A percentile compares a stretch with the other conserved stretches of the same genome.
phyloP scores from a whole-genome alignment of 2,329 filamentous ascomycete species.

The Aspergillus ustus region DNA sequence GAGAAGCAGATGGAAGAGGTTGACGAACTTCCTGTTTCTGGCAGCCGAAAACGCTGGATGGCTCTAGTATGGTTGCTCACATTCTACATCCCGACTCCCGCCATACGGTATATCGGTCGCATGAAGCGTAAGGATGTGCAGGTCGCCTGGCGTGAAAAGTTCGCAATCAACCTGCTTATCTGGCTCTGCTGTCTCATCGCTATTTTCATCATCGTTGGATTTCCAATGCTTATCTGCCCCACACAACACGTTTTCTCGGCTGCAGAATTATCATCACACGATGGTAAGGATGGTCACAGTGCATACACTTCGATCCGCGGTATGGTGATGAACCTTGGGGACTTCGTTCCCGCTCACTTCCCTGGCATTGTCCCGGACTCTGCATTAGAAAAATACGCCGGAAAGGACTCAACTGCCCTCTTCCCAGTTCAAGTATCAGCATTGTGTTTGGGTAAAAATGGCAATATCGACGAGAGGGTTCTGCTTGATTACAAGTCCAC shows the following conservation, averaged over 20 bases:
- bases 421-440: conserved; percentile 96
- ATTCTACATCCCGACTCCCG: conserved; percentile 83
- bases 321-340: conserved; percentile 79
- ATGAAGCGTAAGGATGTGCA: conserved; percentile 94
- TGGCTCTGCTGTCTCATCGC: conserved; percentile 81
- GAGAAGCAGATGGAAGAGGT: conserved; percentile 89
- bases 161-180: conserved; percentile 97
- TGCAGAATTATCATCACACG: conserved; percentile 71
- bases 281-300: conserved; percentile 69
- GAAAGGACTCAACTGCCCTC: conserved; percentile 80
- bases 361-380: conserved; percentile 67
- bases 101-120: conserved; percentile 74
- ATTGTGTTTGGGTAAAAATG: conserved; percentile 78
- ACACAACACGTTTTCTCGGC: conserved; percentile 85
- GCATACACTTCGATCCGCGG: conserved; percentile 85
- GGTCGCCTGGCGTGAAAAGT: conserved; percentile 92
- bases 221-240: conserved; percentile 87
- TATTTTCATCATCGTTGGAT: conserved; percentile 87
- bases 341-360: conserved; percentile 78
- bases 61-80: conserved; percentile 82
- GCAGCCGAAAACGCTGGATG: conserved; percentile 88
- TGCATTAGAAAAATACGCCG: conserved; percentile 77
- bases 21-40: conserved; percentile 77
- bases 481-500: conserved; percentile 79
- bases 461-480: conserved; percentile 70